Conservation (phyloP, 2,329 filamentous ascomycete genomes). For the Ustulina deusta region DNA sequence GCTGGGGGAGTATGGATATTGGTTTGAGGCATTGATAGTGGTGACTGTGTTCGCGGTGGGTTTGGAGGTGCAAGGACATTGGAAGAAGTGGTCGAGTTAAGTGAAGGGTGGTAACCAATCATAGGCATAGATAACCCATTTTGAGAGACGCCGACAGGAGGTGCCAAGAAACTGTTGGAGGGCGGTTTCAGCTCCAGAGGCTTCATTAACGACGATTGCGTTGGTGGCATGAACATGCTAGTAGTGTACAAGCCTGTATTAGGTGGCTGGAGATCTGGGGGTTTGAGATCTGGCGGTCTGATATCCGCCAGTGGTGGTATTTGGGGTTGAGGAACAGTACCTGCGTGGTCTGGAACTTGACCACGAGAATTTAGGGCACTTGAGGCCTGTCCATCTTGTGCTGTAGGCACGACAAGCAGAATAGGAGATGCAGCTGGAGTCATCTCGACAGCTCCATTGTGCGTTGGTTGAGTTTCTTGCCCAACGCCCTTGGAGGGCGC, state of each 20-base stretch:
- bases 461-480: constrained; percentile 23
- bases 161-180: constrained; percentile 50
- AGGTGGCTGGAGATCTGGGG: constrained; percentile 46
- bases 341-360: constrained; percentile 16
- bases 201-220: constrained; percentile 47
- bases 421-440: constrained; percentile 8
- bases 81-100: constrained; percentile 46
- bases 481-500: constrained; percentile 5
- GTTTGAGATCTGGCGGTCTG: constrained; percentile 45
- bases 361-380: background rate
- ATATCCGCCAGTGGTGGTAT: constrained; percentile 39
- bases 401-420: constrained; percentile 14
- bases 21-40: constrained; percentile 52
- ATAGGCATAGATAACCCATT: constrained; percentile 52
- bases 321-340: constrained; percentile 34
- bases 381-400: constrained; percentile 11
- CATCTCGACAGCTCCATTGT: constrained; percentile 5
- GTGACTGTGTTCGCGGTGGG: constrained; percentile 54
- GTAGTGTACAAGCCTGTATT: constrained; percentile 47
- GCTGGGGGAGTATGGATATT: constrained; percentile 41
- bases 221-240: constrained; percentile 51
- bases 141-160: constrained; percentile 48
- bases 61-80: constrained; percentile 61
- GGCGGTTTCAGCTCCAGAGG: constrained; percentile 48
- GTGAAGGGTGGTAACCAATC: constrained; percentile 52